phyloP scores from a whole-genome alignment of 495 filamentous ascomycete genomes.

The Bacidia rubella region DNA sequence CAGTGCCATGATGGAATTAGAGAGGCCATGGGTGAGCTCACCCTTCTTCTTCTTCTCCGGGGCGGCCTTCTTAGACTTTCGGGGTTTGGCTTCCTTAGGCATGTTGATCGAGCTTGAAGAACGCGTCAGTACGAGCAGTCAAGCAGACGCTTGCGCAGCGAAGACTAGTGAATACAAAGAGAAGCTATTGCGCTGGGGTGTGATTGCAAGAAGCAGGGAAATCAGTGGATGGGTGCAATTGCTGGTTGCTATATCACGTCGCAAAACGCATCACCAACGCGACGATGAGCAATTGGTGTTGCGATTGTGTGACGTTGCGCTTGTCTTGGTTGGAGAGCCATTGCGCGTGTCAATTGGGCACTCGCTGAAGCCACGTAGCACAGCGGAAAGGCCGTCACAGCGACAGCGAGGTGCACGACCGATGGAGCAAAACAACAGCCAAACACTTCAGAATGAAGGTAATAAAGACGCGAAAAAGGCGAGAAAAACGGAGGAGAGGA shows the following conservation, averaged over 20 bases:
- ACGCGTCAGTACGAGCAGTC: constrained; percentile 7
- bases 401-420: constrained; percentile 22
- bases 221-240: no score
- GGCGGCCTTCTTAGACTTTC: constrained; percentile 41
- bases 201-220: constrained; percentile 6
- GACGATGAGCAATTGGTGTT: neutral
- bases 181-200: constrained; percentile 2
- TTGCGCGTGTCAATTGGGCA: constrained; percentile 1
- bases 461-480: constrained; percentile 15
- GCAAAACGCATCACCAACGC: no score
- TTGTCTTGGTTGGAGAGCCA: constrained; percentile 2
- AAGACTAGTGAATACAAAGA: constrained; percentile 11
- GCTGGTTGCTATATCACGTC: no score
- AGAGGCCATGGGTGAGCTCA: constrained; percentile 26
- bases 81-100: constrained; percentile 58
- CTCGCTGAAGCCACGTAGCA: neutral
- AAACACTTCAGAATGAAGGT: constrained; percentile 20
- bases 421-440: constrained; percentile 9
- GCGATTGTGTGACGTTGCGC: neutral
- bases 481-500: constrained; percentile 16
- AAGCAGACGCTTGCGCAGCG: constrained; percentile 10
- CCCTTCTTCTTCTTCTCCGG: constrained; percentile 72
- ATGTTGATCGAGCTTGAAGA: constrained; percentile 35
- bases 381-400: constrained; percentile 6
- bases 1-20: constrained; percentile 1